These are phyloP conservation scores for Cladosporium sp. DNA, from an alignment of 2,329 filamentous ascomycete species.

Conservation along the genomic window DNA sequence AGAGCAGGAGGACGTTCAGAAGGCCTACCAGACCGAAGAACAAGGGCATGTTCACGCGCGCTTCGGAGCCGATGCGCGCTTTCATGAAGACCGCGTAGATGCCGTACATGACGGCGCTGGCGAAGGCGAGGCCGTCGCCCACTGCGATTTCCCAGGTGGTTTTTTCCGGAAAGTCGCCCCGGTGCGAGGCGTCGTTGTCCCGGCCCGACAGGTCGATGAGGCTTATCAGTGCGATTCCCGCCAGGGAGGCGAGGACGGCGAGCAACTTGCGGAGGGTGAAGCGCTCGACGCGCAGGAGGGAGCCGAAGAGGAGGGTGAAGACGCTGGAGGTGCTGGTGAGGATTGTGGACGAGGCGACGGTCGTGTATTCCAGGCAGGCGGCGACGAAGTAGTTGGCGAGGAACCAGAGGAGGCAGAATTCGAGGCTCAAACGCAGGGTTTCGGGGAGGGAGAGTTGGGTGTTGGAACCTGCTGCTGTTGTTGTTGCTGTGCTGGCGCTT, in stretches of 20 bases:
- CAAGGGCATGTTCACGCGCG: constrained; percentile 82
- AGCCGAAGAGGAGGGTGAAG: constrained; percentile 86
- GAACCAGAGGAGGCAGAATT: constrained; percentile 89
- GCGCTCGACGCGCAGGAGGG: constrained; percentile 70
- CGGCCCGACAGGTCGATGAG: constrained; percentile 70
- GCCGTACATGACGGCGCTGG: constrained; percentile 85
- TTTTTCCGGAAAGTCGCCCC: constrained; percentile 84
- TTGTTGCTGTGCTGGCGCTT: not conserved
- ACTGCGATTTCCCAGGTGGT: constrained; percentile 72
- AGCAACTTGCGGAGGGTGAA: constrained; percentile 80
- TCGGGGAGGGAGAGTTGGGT: constrained; percentile 59
- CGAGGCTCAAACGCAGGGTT: constrained; percentile 72
- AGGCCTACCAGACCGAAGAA: constrained; percentile 93
- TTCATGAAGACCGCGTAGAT: constrained; percentile 95
- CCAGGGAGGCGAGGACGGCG: constrained; percentile 77
- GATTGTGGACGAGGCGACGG: constrained; percentile 87
- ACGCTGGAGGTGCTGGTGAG: constrained; percentile 85
- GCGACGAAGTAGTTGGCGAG: constrained; percentile 88
- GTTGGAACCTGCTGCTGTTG: no score
- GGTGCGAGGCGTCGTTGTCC: constrained; percentile 64
- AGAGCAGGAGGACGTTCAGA: constrained; percentile 77
- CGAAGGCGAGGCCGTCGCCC: constrained; percentile 83
- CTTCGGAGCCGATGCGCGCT: constrained; percentile 79
- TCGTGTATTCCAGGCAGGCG: constrained; percentile 89
- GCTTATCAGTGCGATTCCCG: constrained; percentile 82